Evolutionary conservation across 2,329 filamentous ascomycete species (phyloP).

Genomic region (Metarhizium humberi): DNA sequence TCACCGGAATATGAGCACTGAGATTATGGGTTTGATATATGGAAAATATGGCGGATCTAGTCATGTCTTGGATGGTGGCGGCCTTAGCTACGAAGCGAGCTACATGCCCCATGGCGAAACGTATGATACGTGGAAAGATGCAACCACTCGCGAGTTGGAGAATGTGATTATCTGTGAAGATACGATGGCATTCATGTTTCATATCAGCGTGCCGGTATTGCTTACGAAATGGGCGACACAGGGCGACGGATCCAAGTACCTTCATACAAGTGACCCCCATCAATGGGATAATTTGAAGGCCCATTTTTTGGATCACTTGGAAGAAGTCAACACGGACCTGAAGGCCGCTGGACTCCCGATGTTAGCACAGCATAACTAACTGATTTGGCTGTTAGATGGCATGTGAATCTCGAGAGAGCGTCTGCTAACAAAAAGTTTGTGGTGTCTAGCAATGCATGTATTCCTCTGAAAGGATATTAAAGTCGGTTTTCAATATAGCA

Average conservation of each 20-base stretch:
- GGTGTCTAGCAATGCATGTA: too few species aligned
- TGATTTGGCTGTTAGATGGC: neutral
- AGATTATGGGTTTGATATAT: conserved; percentile 45
- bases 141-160: conserved; percentile 18
- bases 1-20: conserved; percentile 49
- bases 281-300: conserved; percentile 17
- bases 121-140: conserved; percentile 20
- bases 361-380: neutral
- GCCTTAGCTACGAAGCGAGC: conserved; percentile 21
- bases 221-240: conserved; percentile 16
- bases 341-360: conserved; percentile 9
- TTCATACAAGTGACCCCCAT: conserved; percentile 10
- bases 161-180: conserved; percentile 7
- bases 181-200: conserved; percentile 40
- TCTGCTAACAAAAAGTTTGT: too few species aligned
- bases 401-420: neutral
- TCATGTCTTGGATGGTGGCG: conserved; percentile 18
- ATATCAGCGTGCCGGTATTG: conserved; percentile 14
- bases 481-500: too few species aligned
- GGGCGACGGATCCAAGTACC: conserved; percentile 11
- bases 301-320: conserved; percentile 17
- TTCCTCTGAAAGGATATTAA: too few species aligned
- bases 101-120: conserved; percentile 28
- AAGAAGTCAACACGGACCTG: conserved; percentile 15
- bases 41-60: conserved; percentile 23